Base-by-base conservation (phyloP, 1,284 basidiomycete species). In the Ceratobasidium sp. region DNA sequence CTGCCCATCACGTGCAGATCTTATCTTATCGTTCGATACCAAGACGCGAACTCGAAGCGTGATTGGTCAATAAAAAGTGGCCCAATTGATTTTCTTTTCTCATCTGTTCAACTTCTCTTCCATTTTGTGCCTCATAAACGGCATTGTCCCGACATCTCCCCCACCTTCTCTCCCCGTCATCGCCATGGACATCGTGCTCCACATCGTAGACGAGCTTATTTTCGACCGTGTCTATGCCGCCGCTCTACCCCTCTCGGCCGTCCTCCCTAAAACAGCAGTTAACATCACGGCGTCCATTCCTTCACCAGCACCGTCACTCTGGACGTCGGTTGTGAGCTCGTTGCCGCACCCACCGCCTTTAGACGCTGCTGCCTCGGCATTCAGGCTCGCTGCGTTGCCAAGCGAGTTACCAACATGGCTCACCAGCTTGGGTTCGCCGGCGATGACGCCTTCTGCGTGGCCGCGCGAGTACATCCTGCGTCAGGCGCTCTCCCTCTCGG, bases 181-280 rank as follows among this genome's bases (percentile, higher is more conserved):
- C n/a, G 49, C 49, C 71, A 98, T 98, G 95, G 95, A 98, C 84
- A 82, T 95, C 81, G 84, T 95, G 16, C 89, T 97, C 68, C 78
- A 85, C 76, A 76, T 92, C 78, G 86, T 86, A 74, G 95, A 98
- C 84, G 87, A 92, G 66, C 88, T 87, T 81, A 72, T 92, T 61
- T 86, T 98, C 78, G 96, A 98, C 88, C 84, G 83, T 74, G 81
- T 91, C 49, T 98, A 92, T 87, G 89, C 93, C 2, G 85, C 84
- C 71, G 81, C 93, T 75, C 84, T 95, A 72, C 95, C 95, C 4
- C 84, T 89, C 51, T 85, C 89, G n/a, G 74, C 77, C n/a, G 76
- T 80, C 74, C 41, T 59, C 65, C 54, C 75, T 14, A 56, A 74
- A 46, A 31, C 75, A 41, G 63, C 49, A 46, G 54, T 73, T 48